These are phyloP conservation scores for Heterobasidion annosum DNA, from an alignment of 1,284 basidiomycete species.

Conservation along the genomic window DNA sequence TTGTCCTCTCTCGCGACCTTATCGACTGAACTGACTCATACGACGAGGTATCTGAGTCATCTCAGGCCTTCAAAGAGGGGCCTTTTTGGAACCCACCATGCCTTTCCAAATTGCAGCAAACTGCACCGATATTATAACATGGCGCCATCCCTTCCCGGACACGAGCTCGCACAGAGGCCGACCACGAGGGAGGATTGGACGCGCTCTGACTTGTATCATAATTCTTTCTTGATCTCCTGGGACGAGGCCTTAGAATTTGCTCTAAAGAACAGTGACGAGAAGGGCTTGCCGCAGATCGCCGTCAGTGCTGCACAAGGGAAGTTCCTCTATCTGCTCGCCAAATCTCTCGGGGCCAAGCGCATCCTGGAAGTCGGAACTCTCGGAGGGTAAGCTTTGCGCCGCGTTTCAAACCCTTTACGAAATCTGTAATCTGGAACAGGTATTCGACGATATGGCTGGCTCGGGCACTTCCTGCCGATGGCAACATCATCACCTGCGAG, in stretches of 20 bases:
- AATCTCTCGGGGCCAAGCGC: conserved; percentile 38
- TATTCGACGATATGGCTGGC: conserved; percentile 57
- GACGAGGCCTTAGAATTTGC: conserved; percentile 37
- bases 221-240: conserved; percentile 37
- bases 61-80: too few relatives aligned
- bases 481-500: conserved; percentile 42
- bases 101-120: neutral
- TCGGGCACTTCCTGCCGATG: conserved; percentile 43
- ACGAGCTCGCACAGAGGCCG: neutral
- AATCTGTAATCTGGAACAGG: conserved; percentile 17
- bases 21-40: too few relatives aligned
- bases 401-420: conserved; percentile 1
- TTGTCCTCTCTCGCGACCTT: too few relatives aligned
- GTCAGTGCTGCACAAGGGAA: conserved; percentile 51
- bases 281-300: conserved; percentile 42
- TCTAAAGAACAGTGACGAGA: conserved; percentile 28
- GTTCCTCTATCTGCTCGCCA: conserved; percentile 39
- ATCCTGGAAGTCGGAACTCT: conserved; percentile 56
- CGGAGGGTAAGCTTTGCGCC: conserved; percentile 35
- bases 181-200: conserved; percentile 31
- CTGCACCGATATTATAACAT: neutral
- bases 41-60: too few relatives aligned
- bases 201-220: conserved; percentile 46
- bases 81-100: neutral
- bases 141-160: neutral